Percentiles rank a stretch among this genome's conserved stretches.
These are phyloP conservation scores for Tanacetum coccineum DNA, from an alignment of 129 eudicot species.

Conservation along the genomic window DNA sequence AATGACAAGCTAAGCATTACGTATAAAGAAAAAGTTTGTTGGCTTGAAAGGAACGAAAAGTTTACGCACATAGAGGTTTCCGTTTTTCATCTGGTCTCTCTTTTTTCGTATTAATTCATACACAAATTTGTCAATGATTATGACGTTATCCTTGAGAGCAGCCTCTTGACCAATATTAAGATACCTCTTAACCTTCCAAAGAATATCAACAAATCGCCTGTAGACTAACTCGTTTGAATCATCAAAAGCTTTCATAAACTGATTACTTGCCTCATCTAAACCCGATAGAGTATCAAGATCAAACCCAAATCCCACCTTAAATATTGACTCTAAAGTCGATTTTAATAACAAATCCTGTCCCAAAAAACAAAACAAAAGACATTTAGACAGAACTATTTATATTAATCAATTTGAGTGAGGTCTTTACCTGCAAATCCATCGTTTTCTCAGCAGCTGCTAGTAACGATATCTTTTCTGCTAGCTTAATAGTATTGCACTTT, in stretches of 20 bases:
- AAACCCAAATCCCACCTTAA: conserved; percentile 12
- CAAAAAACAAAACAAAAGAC: neutral
- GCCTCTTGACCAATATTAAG: conserved; percentile 4
- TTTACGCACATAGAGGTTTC: conserved; percentile 29
- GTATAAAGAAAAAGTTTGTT: neutral
- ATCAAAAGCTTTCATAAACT: conserved; percentile 8
- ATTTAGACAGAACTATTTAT: neutral
- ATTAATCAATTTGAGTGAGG: neutral
- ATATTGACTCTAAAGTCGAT: neutral
- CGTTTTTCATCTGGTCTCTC: conserved; percentile 38
- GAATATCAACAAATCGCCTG: conserved; percentile 9
- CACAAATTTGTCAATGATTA: conserved; percentile 35
- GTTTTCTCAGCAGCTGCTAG: conserved; percentile 15
- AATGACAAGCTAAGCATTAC: neutral
- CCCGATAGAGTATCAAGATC: conserved; percentile 13
- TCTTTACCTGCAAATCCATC: conserved; percentile 48
- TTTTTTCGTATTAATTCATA: conserved; percentile 40
- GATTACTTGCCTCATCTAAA: neutral
- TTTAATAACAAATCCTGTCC: conserved; percentile 1
- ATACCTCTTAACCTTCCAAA: conserved; percentile 3
- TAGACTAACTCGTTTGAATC: conserved; percentile 2
- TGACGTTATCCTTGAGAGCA: conserved; percentile 29
- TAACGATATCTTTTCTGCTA: conserved; percentile 31
- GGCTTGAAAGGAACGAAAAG: neutral
- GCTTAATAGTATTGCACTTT: conserved; percentile 39